These are phyloP conservation scores for Epichloe uncinata DNA, from an alignment of 2,329 filamentous ascomycete species.

Conservation along the genomic window DNA sequence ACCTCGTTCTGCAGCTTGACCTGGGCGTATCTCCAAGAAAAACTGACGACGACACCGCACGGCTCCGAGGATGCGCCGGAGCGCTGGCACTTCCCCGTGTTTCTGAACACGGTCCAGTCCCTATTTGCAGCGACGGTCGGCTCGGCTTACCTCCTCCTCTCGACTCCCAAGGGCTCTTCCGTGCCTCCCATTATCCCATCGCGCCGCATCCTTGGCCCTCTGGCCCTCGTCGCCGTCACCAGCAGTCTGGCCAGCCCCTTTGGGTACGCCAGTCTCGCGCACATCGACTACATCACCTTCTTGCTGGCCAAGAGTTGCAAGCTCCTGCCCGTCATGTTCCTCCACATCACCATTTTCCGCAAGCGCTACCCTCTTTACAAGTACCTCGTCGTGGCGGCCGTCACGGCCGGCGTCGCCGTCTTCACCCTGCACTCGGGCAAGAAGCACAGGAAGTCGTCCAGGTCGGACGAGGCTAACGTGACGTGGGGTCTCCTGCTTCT, in stretches of 20 bases:
- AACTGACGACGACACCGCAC: conserved; percentile 87
- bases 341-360: conserved; percentile 86
- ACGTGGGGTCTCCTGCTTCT: conserved; percentile 74
- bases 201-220: conserved; percentile 56
- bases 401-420: conserved; percentile 83
- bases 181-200: conserved; percentile 64
- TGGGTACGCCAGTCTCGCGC: conserved; percentile 80
- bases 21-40: conserved; percentile 94
- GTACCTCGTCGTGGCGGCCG: conserved; percentile 82
- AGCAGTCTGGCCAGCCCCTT: conserved; percentile 87
- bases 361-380: conserved; percentile 89
- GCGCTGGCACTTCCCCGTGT: conserved; percentile 85
- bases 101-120: conserved; percentile 93
- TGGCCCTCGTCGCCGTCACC: conserved; percentile 76
- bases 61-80: conserved; percentile 50
- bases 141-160: conserved; percentile 61
- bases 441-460: conserved; percentile 31
- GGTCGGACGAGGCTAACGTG: conserved; percentile 42
- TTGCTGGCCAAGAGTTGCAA: conserved; percentile 97
- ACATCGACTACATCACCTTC: conserved; percentile 97
- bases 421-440: conserved; percentile 78
- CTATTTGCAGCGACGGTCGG: conserved; percentile 75
- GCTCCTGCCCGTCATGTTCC: conserved; percentile 93
- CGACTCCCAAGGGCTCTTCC: conserved; percentile 33
- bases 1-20: conserved; percentile 48